Evolutionary conservation across 2,329 filamentous ascomycete species (phyloP).

Genomic region (Cordyceps pruinosa): DNA sequence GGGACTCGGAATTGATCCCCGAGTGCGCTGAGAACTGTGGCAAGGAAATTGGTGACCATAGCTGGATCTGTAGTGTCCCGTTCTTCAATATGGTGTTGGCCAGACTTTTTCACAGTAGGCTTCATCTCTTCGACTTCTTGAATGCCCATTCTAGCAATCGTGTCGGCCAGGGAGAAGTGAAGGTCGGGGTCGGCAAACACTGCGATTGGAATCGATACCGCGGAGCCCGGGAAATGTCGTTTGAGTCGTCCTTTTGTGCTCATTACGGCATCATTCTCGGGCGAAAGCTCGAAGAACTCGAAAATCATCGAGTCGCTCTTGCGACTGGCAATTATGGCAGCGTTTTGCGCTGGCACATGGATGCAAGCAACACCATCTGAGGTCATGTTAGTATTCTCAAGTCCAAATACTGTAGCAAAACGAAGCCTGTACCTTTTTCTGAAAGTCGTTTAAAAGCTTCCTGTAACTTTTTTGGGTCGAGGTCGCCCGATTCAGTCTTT

Average conservation of each 20-base stretch:
- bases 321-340: background rate
- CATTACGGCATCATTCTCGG: background rate
- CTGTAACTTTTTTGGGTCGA: background rate
- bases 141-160: background rate
- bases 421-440: background rate
- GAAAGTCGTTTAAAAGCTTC: background rate
- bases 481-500: background rate
- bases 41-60: slow-evolving; percentile 1
- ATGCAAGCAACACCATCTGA: background rate
- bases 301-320: background rate
- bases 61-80: background rate
- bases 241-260: background rate
- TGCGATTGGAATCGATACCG: background rate
- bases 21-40: background rate
- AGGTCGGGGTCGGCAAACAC: background rate
- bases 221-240: slow-evolving; percentile 1
- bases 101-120: background rate
- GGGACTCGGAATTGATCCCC: background rate
- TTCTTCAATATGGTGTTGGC: background rate
- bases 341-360: slow-evolving; percentile 2
- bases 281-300: background rate
- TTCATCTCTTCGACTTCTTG: background rate
- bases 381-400: background rate
- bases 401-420: too few species aligned
- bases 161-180: background rate